A percentile compares a stretch with the other conserved stretches of the same genome.
These are phyloP conservation scores for Aspergillus pseudoterreus DNA, from an alignment of 2,329 filamentous ascomycete species.

Conservation along the genomic window DNA sequence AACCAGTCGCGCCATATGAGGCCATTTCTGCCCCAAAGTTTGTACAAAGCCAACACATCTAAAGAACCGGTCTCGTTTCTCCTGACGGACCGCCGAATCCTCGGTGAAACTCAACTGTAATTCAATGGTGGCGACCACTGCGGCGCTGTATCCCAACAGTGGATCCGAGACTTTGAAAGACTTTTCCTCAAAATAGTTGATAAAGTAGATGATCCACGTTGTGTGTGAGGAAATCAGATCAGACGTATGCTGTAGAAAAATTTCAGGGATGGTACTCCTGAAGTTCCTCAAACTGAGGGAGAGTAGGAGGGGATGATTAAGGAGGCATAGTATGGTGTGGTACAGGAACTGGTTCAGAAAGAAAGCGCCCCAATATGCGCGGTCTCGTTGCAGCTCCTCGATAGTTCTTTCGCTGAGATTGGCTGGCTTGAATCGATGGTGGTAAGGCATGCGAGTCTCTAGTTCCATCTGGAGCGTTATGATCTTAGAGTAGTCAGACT, in stretches of 20 bases:
- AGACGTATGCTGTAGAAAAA: slow-evolving; percentile 53
- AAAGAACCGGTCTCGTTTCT: slow-evolving; percentile 43
- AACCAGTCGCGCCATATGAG: slow-evolving; percentile 44
- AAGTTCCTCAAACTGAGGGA: slow-evolving; percentile 53
- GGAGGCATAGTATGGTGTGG: slow-evolving; percentile 50
- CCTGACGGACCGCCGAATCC: slow-evolving; percentile 32
- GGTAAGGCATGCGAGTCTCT: slow-evolving; percentile 50
- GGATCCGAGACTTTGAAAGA: slow-evolving; percentile 47
- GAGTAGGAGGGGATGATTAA: slow-evolving; percentile 54
- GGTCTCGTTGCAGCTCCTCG: slow-evolving; percentile 42
- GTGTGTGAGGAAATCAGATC: slow-evolving; percentile 51
- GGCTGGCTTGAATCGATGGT: slow-evolving; percentile 50
- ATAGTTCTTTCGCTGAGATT: slow-evolving; percentile 43
- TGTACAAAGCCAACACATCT: slow-evolving; percentile 46
- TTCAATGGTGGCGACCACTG: slow-evolving; percentile 53
- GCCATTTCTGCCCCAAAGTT: slow-evolving; percentile 41
- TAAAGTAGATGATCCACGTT: slow-evolving; percentile 52
- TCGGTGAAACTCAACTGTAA: slow-evolving; percentile 53
- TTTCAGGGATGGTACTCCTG: slow-evolving; percentile 50
- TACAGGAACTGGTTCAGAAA: slow-evolving; percentile 52
- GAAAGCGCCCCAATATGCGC: slow-evolving; percentile 54
- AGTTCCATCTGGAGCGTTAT: slow-evolving; percentile 50
- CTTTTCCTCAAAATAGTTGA: slow-evolving; percentile 46
- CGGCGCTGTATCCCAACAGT: slow-evolving; percentile 48
- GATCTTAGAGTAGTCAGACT: slow-evolving; percentile 53